Percentiles rank a stretch among this genome's conserved stretches.
phyloP scores from a whole-genome alignment of 2,329 filamentous ascomycete genomes.

The Epichloe typhina region DNA sequence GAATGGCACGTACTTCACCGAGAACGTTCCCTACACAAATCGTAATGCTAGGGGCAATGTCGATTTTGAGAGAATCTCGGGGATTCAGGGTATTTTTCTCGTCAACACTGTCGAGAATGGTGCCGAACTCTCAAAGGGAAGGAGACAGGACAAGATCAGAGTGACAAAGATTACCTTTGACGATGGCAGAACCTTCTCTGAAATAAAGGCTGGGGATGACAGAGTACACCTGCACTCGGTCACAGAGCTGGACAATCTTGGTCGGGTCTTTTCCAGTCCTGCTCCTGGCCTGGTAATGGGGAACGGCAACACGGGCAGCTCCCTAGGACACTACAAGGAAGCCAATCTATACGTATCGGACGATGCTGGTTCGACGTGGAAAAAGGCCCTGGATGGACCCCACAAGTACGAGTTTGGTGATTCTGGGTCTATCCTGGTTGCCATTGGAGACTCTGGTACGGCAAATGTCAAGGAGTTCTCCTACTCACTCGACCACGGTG shows the following conservation, averaged over 20 bases:
- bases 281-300: conserved; percentile 91
- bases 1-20: conserved; percentile 89
- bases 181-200: conserved; percentile 75
- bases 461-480: conserved; percentile 43
- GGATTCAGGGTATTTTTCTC: conserved; percentile 83
- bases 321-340: conserved; percentile 56
- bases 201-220: conserved; percentile 54
- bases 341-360: conserved; percentile 81
- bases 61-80: conserved; percentile 88
- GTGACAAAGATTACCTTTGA: conserved; percentile 85
- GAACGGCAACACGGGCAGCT: conserved; percentile 75
- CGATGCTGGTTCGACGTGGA: conserved; percentile 81
- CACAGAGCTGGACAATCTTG: conserved; percentile 69
- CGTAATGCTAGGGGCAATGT: conserved; percentile 63
- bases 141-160: conserved; percentile 48
- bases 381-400: conserved; percentile 57
- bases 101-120: conserved; percentile 85
- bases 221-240: conserved; percentile 84
- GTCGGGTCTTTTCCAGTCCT: conserved; percentile 82
- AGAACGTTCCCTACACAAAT: conserved; percentile 87
- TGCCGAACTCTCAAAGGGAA: conserved; percentile 50
- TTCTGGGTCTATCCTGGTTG: conserved; percentile 77
- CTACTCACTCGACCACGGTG: conserved; percentile 85
- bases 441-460: conserved; percentile 59
- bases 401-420: conserved; percentile 97